Evolutionary conservation across 768 basidiomycete genomes (phyloP).

Genomic region (Hortiboletus campestris): DNA sequence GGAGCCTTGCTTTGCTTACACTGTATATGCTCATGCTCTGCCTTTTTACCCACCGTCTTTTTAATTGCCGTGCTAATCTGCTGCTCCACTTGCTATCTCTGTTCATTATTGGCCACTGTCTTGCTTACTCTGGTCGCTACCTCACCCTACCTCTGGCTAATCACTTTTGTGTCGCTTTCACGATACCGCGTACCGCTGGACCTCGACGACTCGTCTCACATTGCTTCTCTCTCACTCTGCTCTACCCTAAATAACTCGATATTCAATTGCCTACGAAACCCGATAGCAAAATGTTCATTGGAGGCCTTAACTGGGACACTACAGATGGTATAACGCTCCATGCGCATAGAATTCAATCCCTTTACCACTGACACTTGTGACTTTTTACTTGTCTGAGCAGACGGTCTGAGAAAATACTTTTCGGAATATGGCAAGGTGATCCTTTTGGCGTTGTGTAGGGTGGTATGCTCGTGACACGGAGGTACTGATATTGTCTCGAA

Average conservation of each 20-base stretch:
- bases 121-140: conserved; percentile 33
- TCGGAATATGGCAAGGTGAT: conserved; percentile 73
- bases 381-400: conserved; percentile 37
- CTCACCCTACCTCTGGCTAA: conserved; percentile 37
- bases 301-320: conserved; percentile 89
- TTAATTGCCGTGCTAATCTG: conserved; percentile 30
- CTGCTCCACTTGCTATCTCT: conserved; percentile 21
- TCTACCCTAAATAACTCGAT: conserved; percentile 29
- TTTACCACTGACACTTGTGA: conserved; percentile 28
- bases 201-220: conserved; percentile 27
- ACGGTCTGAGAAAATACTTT: conserved; percentile 70
- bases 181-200: conserved; percentile 39
- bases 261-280: conserved; percentile 31
- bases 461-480: neutral
- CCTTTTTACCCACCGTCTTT: conserved; percentile 20
- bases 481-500: conserved; percentile 22
- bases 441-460: conserved; percentile 8
- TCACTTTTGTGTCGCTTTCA: conserved; percentile 33
- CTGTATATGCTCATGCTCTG: conserved; percentile 15
- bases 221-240: conserved; percentile 24
- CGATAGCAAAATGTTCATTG: conserved; percentile 87
- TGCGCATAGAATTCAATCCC: conserved; percentile 22
- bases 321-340: conserved; percentile 68
- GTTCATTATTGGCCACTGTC: conserved; percentile 28
- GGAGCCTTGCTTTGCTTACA: conserved; percentile 15